Conservation (phyloP, 2,329 filamentous ascomycete species). For the Exophiala dermatitidis region DNA sequence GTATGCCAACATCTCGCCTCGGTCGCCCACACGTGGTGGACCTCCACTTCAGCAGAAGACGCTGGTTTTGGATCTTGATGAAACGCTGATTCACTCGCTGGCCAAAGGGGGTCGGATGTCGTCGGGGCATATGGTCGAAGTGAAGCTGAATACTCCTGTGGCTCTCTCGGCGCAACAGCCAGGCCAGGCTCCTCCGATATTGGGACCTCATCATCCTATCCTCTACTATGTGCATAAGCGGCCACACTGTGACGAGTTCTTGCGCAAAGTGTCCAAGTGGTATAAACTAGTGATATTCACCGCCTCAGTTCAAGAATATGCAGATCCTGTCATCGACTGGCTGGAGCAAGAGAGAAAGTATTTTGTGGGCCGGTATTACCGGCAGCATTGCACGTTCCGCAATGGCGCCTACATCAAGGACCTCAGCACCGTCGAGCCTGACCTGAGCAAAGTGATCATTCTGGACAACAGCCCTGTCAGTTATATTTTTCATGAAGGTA, state of each 20-base stretch:
- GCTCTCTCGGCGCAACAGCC: constrained; percentile 46
- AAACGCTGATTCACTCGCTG: constrained; percentile 96
- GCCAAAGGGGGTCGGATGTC: constrained; percentile 94
- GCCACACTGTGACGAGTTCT: constrained; percentile 91
- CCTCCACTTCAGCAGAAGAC: constrained; percentile 65
- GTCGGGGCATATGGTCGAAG: constrained; percentile 97
- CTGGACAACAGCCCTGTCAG: constrained; percentile 96
- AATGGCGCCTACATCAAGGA: constrained; percentile 99
- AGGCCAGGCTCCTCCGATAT: constrained; percentile 33
- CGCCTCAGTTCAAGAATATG: constrained; percentile 95
- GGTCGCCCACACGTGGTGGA: constrained; percentile 33
- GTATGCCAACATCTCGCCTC: constrained; percentile 59
- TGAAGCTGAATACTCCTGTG: constrained; percentile 70
- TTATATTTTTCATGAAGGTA: constrained; percentile 98
- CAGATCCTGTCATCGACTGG: constrained; percentile 98
- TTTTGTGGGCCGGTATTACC: constrained; percentile 87
- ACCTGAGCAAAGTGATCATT: constrained; percentile 97
- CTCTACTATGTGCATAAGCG: constrained; percentile 98
- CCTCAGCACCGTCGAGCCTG: constrained; percentile 88
- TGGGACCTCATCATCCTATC: constrained; percentile 88
- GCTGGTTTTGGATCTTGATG: constrained; percentile 87
- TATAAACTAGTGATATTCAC: constrained; percentile 97
- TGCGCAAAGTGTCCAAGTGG: constrained; percentile 93
- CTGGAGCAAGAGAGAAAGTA: constrained; percentile 94
- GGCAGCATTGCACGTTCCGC: constrained; percentile 92